These are phyloP conservation scores for Oldenlandia corymbosa DNA, from an alignment of 257 asterid genomes.

Conservation along the genomic window DNA sequence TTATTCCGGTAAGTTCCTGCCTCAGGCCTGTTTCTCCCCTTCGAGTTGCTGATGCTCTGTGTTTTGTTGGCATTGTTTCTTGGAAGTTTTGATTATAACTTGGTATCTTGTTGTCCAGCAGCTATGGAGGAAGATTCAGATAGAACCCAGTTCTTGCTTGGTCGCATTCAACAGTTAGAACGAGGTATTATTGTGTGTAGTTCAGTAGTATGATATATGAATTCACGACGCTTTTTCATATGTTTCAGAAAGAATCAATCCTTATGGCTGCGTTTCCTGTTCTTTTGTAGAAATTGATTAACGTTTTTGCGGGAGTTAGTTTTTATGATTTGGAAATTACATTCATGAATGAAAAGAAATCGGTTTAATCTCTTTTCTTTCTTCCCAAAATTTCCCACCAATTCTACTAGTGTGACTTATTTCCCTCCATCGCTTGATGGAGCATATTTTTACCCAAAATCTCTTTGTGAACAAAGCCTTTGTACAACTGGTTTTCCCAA, in stretches of 20 bases:
- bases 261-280: not conserved
- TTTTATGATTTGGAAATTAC: not conserved
- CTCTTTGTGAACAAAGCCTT: not conserved
- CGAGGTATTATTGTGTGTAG: constrained; percentile 43
- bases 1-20: not conserved
- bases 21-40: not conserved
- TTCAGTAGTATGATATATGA: not conserved
- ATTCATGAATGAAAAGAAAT: not conserved
- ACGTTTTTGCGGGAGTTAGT: not conserved
- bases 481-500: too few relatives aligned
- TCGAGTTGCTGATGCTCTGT: not conserved
- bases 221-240: not conserved
- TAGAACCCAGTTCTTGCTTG: constrained; percentile 39
- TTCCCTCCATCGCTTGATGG: too few relatives aligned
- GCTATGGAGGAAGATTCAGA: constrained; percentile 55
- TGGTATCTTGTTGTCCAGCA: constrained; percentile 8
- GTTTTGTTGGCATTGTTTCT: not conserved
- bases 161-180: constrained; percentile 75
- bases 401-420: not conserved
- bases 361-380: not conserved
- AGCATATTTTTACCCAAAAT: too few relatives aligned
- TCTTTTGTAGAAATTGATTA: not conserved
- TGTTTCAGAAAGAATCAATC: not conserved
- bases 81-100: not conserved
- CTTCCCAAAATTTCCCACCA: not conserved